phyloP scores from a whole-genome alignment of 108 stramenopile species.

The Cyclotella cryptica region DNA sequence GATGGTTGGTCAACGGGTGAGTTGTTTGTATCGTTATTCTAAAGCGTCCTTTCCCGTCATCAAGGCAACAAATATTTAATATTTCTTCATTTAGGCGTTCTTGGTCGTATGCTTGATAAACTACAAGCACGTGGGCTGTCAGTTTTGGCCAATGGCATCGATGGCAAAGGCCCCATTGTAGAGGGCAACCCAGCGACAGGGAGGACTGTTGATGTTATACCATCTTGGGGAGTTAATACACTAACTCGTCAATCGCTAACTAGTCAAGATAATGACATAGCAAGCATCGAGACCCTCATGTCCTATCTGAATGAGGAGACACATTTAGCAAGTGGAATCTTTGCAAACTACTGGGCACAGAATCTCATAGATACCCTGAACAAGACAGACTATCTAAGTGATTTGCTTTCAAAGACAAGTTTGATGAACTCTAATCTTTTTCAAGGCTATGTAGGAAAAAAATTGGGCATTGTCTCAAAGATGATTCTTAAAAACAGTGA shows the following conservation, averaged over 20 bases:
- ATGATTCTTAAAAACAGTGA: slow-evolving; percentile 47
- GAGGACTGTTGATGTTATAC: slow-evolving; percentile 40
- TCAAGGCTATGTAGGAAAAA: slow-evolving; percentile 12
- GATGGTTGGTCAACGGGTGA: slow-evolving; percentile 37
- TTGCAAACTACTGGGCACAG: slow-evolving; percentile 54
- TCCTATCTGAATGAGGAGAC: slow-evolving; percentile 31
- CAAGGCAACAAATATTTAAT: background rate
- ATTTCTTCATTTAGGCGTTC: slow-evolving; percentile 29
- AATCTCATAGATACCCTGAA: slow-evolving; percentile 42
- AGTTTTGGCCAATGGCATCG: slow-evolving; percentile 43
- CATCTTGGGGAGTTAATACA: slow-evolving; percentile 25
- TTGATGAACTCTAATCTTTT: slow-evolving; percentile 9
- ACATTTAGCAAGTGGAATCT: slow-evolving; percentile 33
- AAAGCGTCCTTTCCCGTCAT: slow-evolving; percentile 29
- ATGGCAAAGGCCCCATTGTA: slow-evolving; percentile 36
- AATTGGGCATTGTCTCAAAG: slow-evolving; percentile 45
- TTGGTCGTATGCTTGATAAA: slow-evolving; percentile 56
- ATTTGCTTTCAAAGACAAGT: background rate
- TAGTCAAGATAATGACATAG: background rate
- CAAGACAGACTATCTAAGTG: slow-evolving; percentile 22
- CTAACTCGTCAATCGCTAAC: slow-evolving; percentile 16
- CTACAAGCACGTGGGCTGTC: slow-evolving; percentile 34
- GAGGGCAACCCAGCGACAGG: slow-evolving; percentile 45
- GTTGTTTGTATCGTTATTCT: slow-evolving; percentile 30
- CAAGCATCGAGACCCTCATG: slow-evolving; percentile 11